These are phyloP conservation scores for Neurospora hispaniola DNA, from an alignment of 495 filamentous ascomycete species.

Conservation along the genomic window DNA sequence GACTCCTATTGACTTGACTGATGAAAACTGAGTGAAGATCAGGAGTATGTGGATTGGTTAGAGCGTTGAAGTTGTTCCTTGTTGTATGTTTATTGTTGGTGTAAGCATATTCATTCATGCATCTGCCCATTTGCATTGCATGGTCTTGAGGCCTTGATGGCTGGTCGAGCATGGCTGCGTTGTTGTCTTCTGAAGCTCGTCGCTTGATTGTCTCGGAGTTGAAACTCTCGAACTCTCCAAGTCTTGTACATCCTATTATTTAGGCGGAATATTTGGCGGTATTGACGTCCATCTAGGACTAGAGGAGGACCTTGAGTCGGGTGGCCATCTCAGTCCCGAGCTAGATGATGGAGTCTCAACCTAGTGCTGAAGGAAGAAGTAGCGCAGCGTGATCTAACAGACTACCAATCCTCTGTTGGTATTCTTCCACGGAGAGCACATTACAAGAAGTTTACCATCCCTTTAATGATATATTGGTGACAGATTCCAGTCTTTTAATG, in stretches of 20 bases:
- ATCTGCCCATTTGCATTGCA: neutral
- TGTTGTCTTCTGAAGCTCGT: neutral
- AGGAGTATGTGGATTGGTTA: no score
- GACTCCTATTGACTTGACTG: neutral
- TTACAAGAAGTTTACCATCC: neutral
- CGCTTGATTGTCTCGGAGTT: neutral
- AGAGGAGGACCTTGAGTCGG: neutral
- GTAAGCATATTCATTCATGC: neutral
- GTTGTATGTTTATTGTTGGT: neutral
- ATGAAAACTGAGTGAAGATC: neutral
- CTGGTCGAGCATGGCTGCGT: neutral
- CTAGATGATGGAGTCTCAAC: neutral
- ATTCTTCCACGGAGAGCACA: neutral
- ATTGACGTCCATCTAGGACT: neutral
- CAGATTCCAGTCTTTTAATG: no score
- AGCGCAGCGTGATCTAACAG: neutral
- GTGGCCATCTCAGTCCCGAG: neutral
- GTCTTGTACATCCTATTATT: neutral
- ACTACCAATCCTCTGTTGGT: neutral
- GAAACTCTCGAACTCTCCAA: neutral
- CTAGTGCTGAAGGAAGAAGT: neutral
- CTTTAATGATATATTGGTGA: no score
- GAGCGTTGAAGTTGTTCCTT: neutral
- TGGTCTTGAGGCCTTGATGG: neutral
- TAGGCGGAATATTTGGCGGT: no score